A percentile compares a stretch with the other conserved stretches of the same genome.
These are phyloP conservation scores for Pistacia vera DNA, from an alignment of 345 rosid species.

Conservation along the genomic window DNA sequence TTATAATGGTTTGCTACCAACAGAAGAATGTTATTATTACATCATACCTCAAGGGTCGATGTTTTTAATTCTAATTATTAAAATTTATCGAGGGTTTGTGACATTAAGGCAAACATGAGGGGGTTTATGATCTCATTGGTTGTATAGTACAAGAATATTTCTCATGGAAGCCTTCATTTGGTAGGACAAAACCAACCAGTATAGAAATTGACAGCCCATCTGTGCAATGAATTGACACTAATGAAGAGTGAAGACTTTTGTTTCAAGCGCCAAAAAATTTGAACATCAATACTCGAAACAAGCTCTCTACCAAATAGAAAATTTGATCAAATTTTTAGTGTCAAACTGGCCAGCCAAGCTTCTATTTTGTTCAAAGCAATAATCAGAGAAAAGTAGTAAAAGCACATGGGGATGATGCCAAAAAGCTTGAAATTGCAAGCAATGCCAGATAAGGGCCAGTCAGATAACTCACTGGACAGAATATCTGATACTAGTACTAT, in stretches of 20 bases:
- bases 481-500: background rate
- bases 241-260: background rate
- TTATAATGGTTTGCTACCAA: no score
- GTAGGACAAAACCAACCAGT: background rate
- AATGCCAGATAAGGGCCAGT: background rate
- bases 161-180: background rate
- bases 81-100: no score
- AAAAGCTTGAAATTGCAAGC: background rate
- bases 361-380: background rate
- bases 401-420: no score
- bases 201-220: background rate
- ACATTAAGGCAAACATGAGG: no score
- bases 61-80: no score
- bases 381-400: background rate
- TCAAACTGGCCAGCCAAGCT: background rate
- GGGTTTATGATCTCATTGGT: no score
- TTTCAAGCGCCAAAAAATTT: background rate
- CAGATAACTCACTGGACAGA: background rate
- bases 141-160: no score
- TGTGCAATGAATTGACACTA: background rate
- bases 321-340: background rate
- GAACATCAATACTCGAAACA: background rate
- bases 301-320: background rate
- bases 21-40: no score
- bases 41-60: no score